Percentiles rank a stretch among this genome's conserved stretches.
Conservation (phyloP, 75 land plant species). For the Cupressus sempervirens region DNA sequence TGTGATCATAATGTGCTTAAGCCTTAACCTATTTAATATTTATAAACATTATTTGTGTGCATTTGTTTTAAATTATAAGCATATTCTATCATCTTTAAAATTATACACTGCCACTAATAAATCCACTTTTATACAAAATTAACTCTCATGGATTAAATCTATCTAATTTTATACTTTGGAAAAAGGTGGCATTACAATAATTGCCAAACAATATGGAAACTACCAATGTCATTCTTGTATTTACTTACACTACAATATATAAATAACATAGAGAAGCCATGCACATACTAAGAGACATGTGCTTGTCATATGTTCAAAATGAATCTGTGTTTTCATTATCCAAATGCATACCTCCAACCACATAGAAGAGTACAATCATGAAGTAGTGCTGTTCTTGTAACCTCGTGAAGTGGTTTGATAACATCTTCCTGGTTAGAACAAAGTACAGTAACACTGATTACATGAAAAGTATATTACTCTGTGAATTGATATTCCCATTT, state of each 20-base stretch:
- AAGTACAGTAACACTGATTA: conserved; percentile 8
- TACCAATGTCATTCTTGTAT: background rate
- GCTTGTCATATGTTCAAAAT: background rate
- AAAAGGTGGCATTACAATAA: too few relatives aligned
- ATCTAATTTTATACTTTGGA: too few relatives aligned
- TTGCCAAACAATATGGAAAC: background rate
- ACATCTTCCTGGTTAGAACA: conserved; percentile 81
- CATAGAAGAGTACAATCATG: conserved; percentile 98
- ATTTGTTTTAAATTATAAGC: too few relatives aligned
- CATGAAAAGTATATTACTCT: background rate
- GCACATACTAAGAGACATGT: background rate
- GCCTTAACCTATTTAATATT: too few relatives aligned
- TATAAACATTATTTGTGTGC: too few relatives aligned
- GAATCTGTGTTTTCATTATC: background rate
- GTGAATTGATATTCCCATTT: background rate
- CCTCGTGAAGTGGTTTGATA: conserved; percentile 90
- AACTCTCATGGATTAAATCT: too few relatives aligned
- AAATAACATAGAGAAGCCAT: background rate
- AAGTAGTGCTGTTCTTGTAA: conserved; percentile 86
- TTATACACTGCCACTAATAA: too few relatives aligned
- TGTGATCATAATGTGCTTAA: too few relatives aligned
- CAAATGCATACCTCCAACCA: conserved; percentile 80
- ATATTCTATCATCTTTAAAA: too few relatives aligned
- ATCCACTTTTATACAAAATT: too few relatives aligned
- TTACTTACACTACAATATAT: background rate